A percentile compares a stretch with the other conserved stretches of the same genome.
Conservation (phyloP, 371 early-diverging fungal genomes). For the Mortierella sp. region DNA sequence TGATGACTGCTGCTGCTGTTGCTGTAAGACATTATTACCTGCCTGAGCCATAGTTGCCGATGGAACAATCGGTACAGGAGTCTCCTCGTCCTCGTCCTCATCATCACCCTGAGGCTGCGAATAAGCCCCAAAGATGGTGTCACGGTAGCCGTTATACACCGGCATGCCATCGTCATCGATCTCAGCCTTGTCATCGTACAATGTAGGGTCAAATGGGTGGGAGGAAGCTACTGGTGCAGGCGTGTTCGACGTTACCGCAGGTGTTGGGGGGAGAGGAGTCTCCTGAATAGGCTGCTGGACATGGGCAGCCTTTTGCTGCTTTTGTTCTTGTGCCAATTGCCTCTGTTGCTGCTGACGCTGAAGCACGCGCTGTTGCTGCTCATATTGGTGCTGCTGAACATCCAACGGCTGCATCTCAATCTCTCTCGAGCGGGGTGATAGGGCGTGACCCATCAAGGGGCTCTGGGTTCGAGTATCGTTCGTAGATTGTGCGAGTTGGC, state of each 20-base stretch:
- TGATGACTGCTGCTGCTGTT: slow-evolving; percentile 1
- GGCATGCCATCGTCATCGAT: slow-evolving; percentile 33
- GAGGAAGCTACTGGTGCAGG: slow-evolving; percentile 3
- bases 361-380: slow-evolving; percentile 30
- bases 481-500: slow-evolving; percentile 2
- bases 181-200: slow-evolving; percentile 45
- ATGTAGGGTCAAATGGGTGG: slow-evolving; percentile 28
- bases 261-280: background rate
- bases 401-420: slow-evolving; percentile 53
- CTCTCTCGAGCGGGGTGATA: slow-evolving; percentile 4
- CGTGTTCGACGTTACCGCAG: slow-evolving; percentile 3
- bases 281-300: slow-evolving; percentile 12
- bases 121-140: slow-evolving; percentile 46
- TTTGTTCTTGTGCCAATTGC: slow-evolving; percentile 3
- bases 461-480: slow-evolving; percentile 5
- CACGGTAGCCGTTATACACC: slow-evolving; percentile 46
- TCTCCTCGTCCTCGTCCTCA: slow-evolving; percentile 26
- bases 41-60: background rate
- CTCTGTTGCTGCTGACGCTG: slow-evolving; percentile 35
- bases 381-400: slow-evolving; percentile 47
- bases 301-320: slow-evolving; percentile 9
- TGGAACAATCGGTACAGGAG: slow-evolving; percentile 20
- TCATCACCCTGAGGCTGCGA: slow-evolving; percentile 22
- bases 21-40: slow-evolving; percentile 1
- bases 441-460: slow-evolving; percentile 5